Base-by-base conservation (phyloP, 164 flowering plant genomes). In the Nymphaea thermarum region DNA sequence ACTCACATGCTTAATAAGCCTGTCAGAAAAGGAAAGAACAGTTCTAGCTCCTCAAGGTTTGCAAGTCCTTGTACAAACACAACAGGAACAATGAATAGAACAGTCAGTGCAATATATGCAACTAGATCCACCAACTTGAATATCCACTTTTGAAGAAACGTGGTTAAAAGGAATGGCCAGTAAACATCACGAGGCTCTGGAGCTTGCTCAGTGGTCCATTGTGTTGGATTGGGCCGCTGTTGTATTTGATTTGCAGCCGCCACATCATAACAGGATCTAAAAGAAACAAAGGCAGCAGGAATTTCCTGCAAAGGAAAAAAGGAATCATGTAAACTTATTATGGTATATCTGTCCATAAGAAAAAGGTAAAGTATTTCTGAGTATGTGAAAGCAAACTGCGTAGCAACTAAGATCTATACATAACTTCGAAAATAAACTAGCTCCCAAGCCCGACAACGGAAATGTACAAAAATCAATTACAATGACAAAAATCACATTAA, bases 251-350 rank as follows among this genome's bases (percentile, higher is more conserved):
- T 68, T 72, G 86, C 89, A 78, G 72, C 64, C 51, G 94, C 89
- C 70, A 96, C 97, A 76, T 78, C 86, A 77, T 84, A 84, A 16
- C 92, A 89, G 64, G 95, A 75, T 75, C 82, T 94, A 82, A 94
- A 94, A 68, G 82, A 89, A 43, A 94, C 98, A 78, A 94, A 89
- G n/a, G 98, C 97, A 62, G 96, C 91, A 66, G 83, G 82, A 67
- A 81, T 74, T 72, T 91, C 98, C 97, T 94, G 72, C 64, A 17
- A 62, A 62, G 36, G 36, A 25, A 25, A 25, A 25, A 25, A 25
- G 36, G 36, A 0, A 25, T 25, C 36, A 0, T 25, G 36, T 25
- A 25, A 25, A 25, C 36, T 25, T 25, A 25, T 25, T 25, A 25
- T 25, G 36, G 36, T 25, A 25, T 25, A 25, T 25, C 36, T 25